Base-by-base conservation (phyloP, 2,329 filamentous ascomycete genomes). In the Metarhizium humberi region DNA sequence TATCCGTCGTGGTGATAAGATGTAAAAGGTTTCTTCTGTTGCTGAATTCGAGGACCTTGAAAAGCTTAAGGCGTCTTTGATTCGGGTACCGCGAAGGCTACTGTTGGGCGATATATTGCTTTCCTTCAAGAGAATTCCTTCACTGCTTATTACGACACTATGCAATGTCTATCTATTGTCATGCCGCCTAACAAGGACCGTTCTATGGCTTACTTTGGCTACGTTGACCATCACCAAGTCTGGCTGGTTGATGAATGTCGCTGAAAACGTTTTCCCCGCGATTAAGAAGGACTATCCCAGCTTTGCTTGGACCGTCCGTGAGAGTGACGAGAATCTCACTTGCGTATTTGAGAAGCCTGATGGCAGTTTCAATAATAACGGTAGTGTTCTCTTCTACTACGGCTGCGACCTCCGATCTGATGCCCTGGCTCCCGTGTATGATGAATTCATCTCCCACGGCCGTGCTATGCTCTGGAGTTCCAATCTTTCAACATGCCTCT, bases 321-420 rank as follows among this genome's bases (percentile, higher is more conserved):
- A 92, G 66, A 88, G 95, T 62, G 92, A 97, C 64, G 92, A 97
- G 79, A 96, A 97, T 70, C 78, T 97, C 64, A 92, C 90, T 11
- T 97, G 92, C 94, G 96, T 97, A 78, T 95, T 95, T 63, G 92
- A 96, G 73, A 96, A 96, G 79, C 88, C 92, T 10, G 91, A 96
- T 63, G 92, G 94, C 55, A 96, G 90, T 71, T 81, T 96, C 64
- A 90, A 87, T 59, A 84, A 86, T 55, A 85, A 90, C 62, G 90
- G 90, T 56, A 90, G 92, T 66, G 90, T 96, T 43, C 85, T 97
- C 66, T 97, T 97, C 78, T 97, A 92, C 88, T 96, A 95, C 70
- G 92, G 92, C 60, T 87, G 86, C 67, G 88, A 94, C 61, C 85
- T 85, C 54, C 84, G 86, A 36, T 85, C 90, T 52, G 88, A 95